phyloP scores from a whole-genome alignment of 1,284 basidiomycete species.

The Tremellales sp. region DNA sequence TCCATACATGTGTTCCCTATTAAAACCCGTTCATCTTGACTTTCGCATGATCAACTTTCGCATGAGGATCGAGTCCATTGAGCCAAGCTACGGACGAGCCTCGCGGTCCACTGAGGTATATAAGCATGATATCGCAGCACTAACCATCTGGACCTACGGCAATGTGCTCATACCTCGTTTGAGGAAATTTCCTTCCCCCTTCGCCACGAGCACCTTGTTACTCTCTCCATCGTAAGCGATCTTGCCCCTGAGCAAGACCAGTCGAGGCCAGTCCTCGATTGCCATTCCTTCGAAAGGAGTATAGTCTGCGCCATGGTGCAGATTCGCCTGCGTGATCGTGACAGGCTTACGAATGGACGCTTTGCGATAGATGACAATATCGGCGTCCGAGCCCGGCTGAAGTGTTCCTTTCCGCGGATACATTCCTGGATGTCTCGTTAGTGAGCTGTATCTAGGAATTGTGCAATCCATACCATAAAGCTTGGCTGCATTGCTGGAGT shows the following conservation, averaged over 20 bases:
- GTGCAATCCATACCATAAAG: slow-evolving; percentile 13
- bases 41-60: not conserved
- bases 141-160: slow-evolving; percentile 12
- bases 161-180: slow-evolving; percentile 25
- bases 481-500: slow-evolving; percentile 29
- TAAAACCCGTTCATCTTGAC: too few relatives aligned
- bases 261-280: slow-evolving; percentile 27
- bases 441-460: not conserved
- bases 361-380: slow-evolving; percentile 30
- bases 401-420: slow-evolving; percentile 35
- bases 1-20: too few relatives aligned
- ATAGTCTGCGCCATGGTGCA: slow-evolving; percentile 25
- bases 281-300: slow-evolving; percentile 30
- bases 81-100: slow-evolving; percentile 16
- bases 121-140: not conserved
- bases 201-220: slow-evolving; percentile 10
- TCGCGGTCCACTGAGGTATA: slow-evolving; percentile 12
- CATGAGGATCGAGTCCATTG: slow-evolving; percentile 19
- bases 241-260: slow-evolving; percentile 26
- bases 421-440: slow-evolving; percentile 22
- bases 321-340: slow-evolving; percentile 17
- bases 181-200: slow-evolving; percentile 24
- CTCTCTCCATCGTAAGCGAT: slow-evolving; percentile 25
- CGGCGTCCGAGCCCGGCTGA: slow-evolving; percentile 33
- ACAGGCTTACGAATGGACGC: slow-evolving; percentile 9